Evolutionary conservation across 1,139 yeast genomes (phyloP).

Genomic region (Candida tetrigidarum): DNA sequence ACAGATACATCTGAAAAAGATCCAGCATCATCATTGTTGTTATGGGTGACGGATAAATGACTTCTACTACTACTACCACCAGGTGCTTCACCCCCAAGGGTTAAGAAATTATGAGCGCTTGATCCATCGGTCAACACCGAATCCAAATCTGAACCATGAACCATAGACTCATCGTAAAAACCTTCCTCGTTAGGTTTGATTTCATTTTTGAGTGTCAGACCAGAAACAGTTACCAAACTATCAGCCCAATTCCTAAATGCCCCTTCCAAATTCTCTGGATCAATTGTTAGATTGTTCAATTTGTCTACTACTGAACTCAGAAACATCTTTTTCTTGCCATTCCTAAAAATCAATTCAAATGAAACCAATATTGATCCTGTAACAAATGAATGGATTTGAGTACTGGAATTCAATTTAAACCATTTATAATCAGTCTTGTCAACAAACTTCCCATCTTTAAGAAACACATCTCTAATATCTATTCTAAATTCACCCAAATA

Average conservation of each 20-base stretch:
- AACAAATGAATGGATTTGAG: conserved; percentile 49
- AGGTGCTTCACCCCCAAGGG: background rate
- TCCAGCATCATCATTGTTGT: conserved; percentile 18
- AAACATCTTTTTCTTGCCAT: conserved; percentile 14
- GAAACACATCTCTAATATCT: conserved; percentile 47
- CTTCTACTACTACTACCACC: background rate
- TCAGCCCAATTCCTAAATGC: conserved; percentile 33
- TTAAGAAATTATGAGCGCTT: conserved; percentile 1
- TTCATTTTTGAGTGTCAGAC: conserved; percentile 19
- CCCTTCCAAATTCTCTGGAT: conserved; percentile 15
- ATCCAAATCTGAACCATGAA: conserved; percentile 37
- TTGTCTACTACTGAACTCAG: background rate
- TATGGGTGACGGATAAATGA: conserved; percentile 1
- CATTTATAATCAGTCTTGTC: conserved; percentile 44
- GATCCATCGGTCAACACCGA: conserved; percentile 19
- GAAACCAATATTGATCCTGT: conserved; percentile 61
- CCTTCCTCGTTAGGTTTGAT: conserved; percentile 45
- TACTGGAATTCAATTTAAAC: conserved; percentile 55
- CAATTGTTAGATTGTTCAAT: conserved; percentile 7
- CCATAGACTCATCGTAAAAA: conserved; percentile 36
- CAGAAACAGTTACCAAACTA: conserved; percentile 37
- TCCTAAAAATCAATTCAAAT: conserved; percentile 46
- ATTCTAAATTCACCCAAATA: conserved; percentile 63
- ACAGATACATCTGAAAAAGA: conserved; percentile 31
- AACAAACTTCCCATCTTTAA: conserved; percentile 20